A percentile compares a stretch with the other conserved stretches of the same genome.
phyloP scores from a whole-genome alignment of 2,329 filamentous ascomycete species.

The Xylaria sp. region DNA sequence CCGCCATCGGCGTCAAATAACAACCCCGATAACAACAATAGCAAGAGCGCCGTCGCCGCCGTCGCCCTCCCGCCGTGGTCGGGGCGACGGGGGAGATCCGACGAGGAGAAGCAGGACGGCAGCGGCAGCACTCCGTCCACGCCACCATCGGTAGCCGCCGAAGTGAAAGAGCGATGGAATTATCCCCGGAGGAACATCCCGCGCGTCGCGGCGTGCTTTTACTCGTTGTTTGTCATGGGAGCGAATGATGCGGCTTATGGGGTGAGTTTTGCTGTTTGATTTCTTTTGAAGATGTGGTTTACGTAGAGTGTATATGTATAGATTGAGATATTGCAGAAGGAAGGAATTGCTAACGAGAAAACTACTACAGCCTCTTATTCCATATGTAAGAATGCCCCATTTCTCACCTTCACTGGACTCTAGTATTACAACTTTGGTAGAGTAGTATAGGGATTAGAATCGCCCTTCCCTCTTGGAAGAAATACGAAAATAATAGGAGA shows the following conservation, averaged over 20 bases:
- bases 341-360: slow-evolving; percentile 28
- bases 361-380: slow-evolving; percentile 57
- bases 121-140: slow-evolving; percentile 31
- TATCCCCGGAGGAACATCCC: slow-evolving; percentile 60
- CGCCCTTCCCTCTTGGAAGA: not conserved
- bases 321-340: slow-evolving; percentile 3
- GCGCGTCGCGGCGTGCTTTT: slow-evolving; percentile 65
- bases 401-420: not conserved
- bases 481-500: not conserved
- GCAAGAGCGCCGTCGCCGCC: not conserved
- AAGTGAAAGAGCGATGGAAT: slow-evolving; percentile 61
- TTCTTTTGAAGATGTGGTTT: slow-evolving; percentile 29
- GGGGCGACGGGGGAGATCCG: slow-evolving; percentile 24
- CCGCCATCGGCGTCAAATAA: not conserved
- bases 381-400: slow-evolving; percentile 57
- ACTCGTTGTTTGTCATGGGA: slow-evolving; percentile 67
- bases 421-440: not conserved
- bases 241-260: slow-evolving; percentile 69
- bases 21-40: slow-evolving; percentile 2
- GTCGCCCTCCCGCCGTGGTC: not conserved
- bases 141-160: slow-evolving; percentile 33
- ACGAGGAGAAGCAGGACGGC: slow-evolving; percentile 34
- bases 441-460: not conserved
- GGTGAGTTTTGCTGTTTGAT: slow-evolving; percentile 53
- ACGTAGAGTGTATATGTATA: not conserved